Evolutionary conservation across 78 protist species (phyloP), one percentile per base, ranked within the genome.

Genomic region (Chrysochromulina tobinii): DNA sequence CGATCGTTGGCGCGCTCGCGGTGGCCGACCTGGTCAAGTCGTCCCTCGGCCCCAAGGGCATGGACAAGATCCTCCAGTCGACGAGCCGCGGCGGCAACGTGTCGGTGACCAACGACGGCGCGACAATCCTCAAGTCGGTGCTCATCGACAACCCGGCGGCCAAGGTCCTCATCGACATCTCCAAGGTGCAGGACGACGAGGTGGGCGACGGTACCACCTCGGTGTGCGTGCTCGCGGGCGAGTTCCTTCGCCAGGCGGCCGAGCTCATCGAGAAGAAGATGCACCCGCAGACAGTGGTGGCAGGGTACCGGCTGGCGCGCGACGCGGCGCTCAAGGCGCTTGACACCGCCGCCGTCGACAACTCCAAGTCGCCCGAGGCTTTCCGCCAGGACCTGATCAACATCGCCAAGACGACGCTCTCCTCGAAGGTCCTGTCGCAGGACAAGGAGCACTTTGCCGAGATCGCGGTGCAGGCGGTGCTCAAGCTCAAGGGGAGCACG

Each of bases 21-120:
- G 77, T 99, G 53, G 92, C 98, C 23, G 99, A 99, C 92, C 89
- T 99, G 18, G 99, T 99, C 57, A 98, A 98, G 96, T 92, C 99
- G n/a, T 98, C 99, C 9, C 97, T 99, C 18, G 99, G 99, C 21
- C 99, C 99, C 48, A 98, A 98, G 94, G 99, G 99, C 14, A 99
- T 99, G 99, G 99, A 99, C 94, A 99, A 99, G 96, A 99, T 99
- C 77, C 94, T 99, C 12, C 97, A 95, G 88, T 93, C 97, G 1
- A 2, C 21, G 5, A 25, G 88, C 0, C 79, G 83, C 8, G 61
- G 92, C 67, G 69, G 72, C 21, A 14, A 55, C 1, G 53, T 96
- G 25, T 75, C 94, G 48, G 96, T 98, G 38, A 99, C 99, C 21
- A 99, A 99, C 94, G 99, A 99, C 91, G 99, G 99, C 54, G 99